A percentile compares a stretch with the other conserved stretches of the same genome.
Conservation (phyloP, 371 early-diverging fungal species). For the Mortierella sp. region DNA sequence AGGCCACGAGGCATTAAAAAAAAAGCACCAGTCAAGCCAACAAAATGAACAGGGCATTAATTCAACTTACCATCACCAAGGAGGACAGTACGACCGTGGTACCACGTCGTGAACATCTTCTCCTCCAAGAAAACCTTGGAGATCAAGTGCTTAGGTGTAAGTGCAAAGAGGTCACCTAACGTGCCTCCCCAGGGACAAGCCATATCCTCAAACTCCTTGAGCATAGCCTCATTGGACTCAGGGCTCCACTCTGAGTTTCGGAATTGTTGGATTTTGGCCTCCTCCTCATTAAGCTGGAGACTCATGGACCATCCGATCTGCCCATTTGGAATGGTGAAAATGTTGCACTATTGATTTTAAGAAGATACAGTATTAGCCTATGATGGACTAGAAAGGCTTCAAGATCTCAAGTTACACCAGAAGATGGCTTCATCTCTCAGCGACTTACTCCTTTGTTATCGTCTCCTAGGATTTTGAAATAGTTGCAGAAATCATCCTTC, state of each 20-base stretch:
- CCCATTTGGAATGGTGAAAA: not conserved
- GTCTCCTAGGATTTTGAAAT: not conserved
- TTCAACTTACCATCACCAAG: slow-evolving; percentile 38
- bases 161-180: slow-evolving; percentile 23
- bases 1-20: not conserved
- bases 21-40: too few relatives aligned
- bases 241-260: slow-evolving; percentile 9
- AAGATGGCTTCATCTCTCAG: not conserved
- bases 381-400: too few relatives aligned
- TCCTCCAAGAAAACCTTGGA: slow-evolving; percentile 39
- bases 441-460: not conserved
- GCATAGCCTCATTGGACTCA: slow-evolving; percentile 5
- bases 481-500: not conserved
- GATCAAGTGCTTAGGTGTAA: slow-evolving; percentile 19
- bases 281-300: not conserved
- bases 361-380: not conserved
- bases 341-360: not conserved
- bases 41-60: not conserved
- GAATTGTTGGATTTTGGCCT: slow-evolving; percentile 5
- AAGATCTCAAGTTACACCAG: too few relatives aligned
- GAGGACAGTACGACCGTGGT: slow-evolving; percentile 23
- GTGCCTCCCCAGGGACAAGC: slow-evolving; percentile 1
- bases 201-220: slow-evolving; percentile 4
- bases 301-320: not conserved
- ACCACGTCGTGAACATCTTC: slow-evolving; percentile 39